Conservation (phyloP, 345 rosid genomes). For the Nephelium lappaceum region DNA sequence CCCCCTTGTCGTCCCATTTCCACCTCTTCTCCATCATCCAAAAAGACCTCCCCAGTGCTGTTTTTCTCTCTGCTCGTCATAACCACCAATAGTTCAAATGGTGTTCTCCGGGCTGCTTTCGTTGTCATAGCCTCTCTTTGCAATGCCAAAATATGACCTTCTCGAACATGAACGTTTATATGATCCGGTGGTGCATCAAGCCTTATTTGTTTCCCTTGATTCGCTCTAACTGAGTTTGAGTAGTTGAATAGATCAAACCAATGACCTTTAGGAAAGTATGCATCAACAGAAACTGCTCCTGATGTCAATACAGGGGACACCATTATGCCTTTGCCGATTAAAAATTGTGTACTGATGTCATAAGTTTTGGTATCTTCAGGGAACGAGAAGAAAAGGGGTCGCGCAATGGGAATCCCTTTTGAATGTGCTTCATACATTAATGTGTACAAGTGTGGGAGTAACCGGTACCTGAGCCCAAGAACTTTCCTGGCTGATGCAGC, state of each 20-base stretch:
- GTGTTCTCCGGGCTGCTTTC: background rate
- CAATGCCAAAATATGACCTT: background rate
- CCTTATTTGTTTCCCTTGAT: background rate
- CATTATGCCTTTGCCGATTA: background rate
- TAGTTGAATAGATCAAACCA: slow-evolving; percentile 6
- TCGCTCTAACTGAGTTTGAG: background rate
- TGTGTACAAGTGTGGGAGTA: background rate
- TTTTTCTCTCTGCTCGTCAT: background rate
- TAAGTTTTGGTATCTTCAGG: background rate
- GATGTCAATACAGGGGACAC: background rate
- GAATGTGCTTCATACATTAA: slow-evolving; percentile 3
- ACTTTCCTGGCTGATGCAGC: slow-evolving; percentile 6
- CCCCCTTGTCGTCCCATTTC: background rate
- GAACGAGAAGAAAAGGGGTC: background rate
- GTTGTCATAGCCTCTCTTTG: slow-evolving; percentile 9
- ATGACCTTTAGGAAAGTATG: background rate
- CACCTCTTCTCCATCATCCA: background rate
- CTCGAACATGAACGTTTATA: slow-evolving; percentile 1
- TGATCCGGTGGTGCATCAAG: slow-evolving; percentile 1
- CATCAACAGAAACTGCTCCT: background rate
- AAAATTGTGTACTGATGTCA: background rate
- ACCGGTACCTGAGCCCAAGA: background rate
- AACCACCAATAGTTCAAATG: background rate
- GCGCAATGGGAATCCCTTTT: background rate
- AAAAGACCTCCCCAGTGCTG: background rate